Evolutionary conservation across 2,329 filamentous ascomycete genomes (phyloP).

Genomic region (Raffaelea deltoideospora): DNA sequence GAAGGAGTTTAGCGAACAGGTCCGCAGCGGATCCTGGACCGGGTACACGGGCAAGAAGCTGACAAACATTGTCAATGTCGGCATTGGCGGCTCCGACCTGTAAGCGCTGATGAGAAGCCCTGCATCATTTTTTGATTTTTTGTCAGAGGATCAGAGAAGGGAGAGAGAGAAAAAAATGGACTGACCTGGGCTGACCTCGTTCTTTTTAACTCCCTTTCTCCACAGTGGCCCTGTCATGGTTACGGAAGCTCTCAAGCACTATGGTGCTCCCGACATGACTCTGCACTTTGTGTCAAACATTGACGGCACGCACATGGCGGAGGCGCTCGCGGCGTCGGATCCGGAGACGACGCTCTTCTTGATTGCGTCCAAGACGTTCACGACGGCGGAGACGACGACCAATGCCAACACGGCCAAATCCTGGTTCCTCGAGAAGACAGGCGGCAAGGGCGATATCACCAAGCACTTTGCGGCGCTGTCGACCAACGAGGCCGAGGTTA

Average conservation of each 20-base stretch:
- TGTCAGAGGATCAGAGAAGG: too few species aligned
- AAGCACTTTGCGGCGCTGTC: slow-evolving; percentile 99
- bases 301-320: slow-evolving; percentile 92
- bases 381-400: slow-evolving; percentile 89
- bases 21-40: slow-evolving; percentile 91
- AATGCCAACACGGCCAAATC: slow-evolving; percentile 95
- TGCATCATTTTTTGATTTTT: not conserved
- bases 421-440: slow-evolving; percentile 82
- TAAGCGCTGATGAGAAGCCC: slow-evolving; percentile 48
- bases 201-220: too few species aligned
- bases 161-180: too few species aligned
- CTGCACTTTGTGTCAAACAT: slow-evolving; percentile 99
- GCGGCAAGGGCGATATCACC: slow-evolving; percentile 69
- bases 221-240: slow-evolving; percentile 92
- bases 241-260: slow-evolving; percentile 90
- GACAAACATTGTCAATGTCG: slow-evolving; percentile 90
- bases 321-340: slow-evolving; percentile 76
- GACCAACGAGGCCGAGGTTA: slow-evolving; percentile 87
- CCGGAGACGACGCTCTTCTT: slow-evolving; percentile 98
- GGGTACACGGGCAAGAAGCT: slow-evolving; percentile 96
- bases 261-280: slow-evolving; percentile 71
- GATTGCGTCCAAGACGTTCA: slow-evolving; percentile 98
- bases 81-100: slow-evolving; percentile 97
- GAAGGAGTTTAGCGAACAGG: slow-evolving; percentile 94
- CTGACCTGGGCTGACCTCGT: too few species aligned